Conservation (phyloP, 2,329 filamentous ascomycete species). For the Ceratocystis alfenasii region DNA sequence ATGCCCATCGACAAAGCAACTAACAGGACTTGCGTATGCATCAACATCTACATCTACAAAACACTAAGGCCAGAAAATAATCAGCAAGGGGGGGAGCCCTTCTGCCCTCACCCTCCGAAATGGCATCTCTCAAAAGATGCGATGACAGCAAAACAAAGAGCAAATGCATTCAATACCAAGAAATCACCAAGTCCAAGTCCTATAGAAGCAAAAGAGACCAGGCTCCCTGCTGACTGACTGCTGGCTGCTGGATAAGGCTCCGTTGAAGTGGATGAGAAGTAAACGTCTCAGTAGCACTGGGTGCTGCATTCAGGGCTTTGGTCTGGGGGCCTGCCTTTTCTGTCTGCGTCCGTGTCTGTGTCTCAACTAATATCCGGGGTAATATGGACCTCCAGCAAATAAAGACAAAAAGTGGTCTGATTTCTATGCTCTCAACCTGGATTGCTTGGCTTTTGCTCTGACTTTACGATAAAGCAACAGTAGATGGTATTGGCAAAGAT, state of each 20-base stretch:
- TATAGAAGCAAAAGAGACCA: too few species aligned
- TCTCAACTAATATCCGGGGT: not conserved
- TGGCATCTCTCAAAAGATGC: not conserved
- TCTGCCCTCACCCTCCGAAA: not conserved
- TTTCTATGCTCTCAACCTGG: not conserved
- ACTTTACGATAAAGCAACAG: not conserved
- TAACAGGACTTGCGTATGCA: not conserved
- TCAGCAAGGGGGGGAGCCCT: not conserved
- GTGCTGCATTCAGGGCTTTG: too few species aligned
- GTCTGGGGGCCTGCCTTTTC: not conserved
- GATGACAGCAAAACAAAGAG: not conserved
- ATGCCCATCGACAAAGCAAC: not conserved
- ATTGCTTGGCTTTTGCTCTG: not conserved
- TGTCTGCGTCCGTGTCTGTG: not conserved
- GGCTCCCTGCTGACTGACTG: too few species aligned
- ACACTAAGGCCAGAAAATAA: not conserved
- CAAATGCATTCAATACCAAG: not conserved
- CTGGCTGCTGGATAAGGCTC: not conserved
- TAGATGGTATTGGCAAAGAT: too few species aligned
- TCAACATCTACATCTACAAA: not conserved
- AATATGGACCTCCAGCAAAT: not conserved
- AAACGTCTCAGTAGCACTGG: conserved; percentile 1
- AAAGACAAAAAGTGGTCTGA: not conserved
- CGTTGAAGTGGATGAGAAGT: not conserved
- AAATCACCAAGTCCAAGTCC: not conserved